Percentiles rank a stretch among this genome's conserved stretches.
These are phyloP conservation scores for Penicillium sp. DNA, from an alignment of 2,329 filamentous ascomycete species.

Conservation along the genomic window DNA sequence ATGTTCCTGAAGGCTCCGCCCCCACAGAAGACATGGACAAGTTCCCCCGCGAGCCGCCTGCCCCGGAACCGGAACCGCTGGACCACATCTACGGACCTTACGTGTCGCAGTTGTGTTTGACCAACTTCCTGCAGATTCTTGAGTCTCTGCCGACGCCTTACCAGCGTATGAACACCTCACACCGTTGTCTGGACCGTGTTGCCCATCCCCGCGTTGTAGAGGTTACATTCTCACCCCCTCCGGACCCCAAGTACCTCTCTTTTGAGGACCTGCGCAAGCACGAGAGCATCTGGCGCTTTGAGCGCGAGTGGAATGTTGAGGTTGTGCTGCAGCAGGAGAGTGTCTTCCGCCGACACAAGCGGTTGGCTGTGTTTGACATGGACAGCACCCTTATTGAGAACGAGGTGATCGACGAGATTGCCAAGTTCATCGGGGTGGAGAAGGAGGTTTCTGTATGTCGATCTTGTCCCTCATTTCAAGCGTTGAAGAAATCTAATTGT, in stretches of 20 bases:
- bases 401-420: constrained; percentile 95
- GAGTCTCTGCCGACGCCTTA: constrained; percentile 52
- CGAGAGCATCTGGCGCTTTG: constrained; percentile 79
- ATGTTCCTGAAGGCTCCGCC: constrained; percentile 47
- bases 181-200: constrained; percentile 50
- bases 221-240: constrained; percentile 53
- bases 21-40: constrained; percentile 54
- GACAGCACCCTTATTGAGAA: constrained; percentile 96
- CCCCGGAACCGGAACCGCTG: constrained; percentile 55
- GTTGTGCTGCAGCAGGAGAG: constrained; percentile 74
- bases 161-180: constrained; percentile 49
- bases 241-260: constrained; percentile 49
- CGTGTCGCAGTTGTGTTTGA: constrained; percentile 57
- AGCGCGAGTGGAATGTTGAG: constrained; percentile 86
- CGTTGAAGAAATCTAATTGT: constrained; percentile 7
- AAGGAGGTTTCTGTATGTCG: constrained; percentile 67
- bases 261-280: constrained; percentile 74
- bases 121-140: constrained; percentile 56
- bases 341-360: constrained; percentile 75
- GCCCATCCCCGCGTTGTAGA: constrained; percentile 55
- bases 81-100: constrained; percentile 58
- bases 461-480: not conserved
- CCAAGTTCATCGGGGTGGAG: constrained; percentile 78
- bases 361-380: constrained; percentile 96
- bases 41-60: constrained; percentile 56